Evolutionary conservation across 176 grass and related monocot genomes (phyloP).

Genomic region (Stipa capillata): DNA sequence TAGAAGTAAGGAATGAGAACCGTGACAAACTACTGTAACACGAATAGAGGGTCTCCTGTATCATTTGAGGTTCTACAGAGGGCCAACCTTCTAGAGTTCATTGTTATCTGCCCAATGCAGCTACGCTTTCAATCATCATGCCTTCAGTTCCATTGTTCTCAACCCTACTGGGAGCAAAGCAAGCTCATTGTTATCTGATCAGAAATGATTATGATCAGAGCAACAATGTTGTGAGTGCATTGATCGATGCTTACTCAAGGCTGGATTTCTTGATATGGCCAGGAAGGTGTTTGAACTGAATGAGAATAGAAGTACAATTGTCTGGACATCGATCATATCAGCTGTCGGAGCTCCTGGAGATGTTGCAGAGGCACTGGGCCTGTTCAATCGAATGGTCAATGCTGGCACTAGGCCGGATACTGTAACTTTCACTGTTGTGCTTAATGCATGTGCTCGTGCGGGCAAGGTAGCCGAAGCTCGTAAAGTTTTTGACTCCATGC

Average conservation of each 20-base stretch:
- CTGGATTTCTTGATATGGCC: slow-evolving; percentile 46
- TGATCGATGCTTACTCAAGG: slow-evolving; percentile 53
- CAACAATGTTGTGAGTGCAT: slow-evolving; percentile 33
- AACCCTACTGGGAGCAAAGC: slow-evolving; percentile 43
- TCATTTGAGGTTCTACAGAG: no score
- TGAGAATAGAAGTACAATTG: slow-evolving; percentile 25
- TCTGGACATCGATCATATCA: slow-evolving; percentile 70
- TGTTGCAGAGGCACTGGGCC: slow-evolving; percentile 17
- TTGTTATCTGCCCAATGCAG: slow-evolving; percentile 54
- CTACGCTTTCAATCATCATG: slow-evolving; percentile 45
- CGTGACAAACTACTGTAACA: no score
- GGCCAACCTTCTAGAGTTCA: no score
- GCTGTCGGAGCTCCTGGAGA: slow-evolving; percentile 50
- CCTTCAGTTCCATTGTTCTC: slow-evolving; percentile 48
- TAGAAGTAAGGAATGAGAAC: no score
- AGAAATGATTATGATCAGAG: slow-evolving; percentile 51
- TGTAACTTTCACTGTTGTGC: slow-evolving; percentile 49
- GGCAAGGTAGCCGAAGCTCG: slow-evolving; percentile 52
- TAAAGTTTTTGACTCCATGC: slow-evolving; percentile 54
- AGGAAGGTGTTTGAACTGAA: slow-evolving; percentile 29
- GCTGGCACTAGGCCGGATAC: slow-evolving; percentile 32
- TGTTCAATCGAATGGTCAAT: slow-evolving; percentile 45
- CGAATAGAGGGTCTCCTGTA: no score
- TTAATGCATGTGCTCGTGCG: slow-evolving; percentile 52
- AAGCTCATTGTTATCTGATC: slow-evolving; percentile 51